phyloP scores from a whole-genome alignment of 371 early-diverging fungal species.

The Lichtheimia ramosa region DNA sequence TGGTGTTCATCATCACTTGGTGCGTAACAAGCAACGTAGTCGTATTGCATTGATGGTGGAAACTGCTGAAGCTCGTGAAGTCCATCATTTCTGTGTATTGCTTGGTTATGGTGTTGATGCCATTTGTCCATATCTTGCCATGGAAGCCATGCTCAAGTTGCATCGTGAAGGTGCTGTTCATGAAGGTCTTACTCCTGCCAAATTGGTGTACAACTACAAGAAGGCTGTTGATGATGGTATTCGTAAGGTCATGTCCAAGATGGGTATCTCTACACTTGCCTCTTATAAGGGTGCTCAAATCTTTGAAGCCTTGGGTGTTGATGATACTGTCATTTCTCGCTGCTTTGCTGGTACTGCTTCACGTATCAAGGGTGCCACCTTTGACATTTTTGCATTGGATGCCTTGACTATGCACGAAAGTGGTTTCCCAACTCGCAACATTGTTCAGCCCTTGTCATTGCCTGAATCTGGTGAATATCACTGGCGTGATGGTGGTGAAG shows the following conservation, averaged over 20 bases:
- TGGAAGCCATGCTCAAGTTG: constrained; percentile 87
- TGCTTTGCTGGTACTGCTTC: constrained; percentile 96
- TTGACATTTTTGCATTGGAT: constrained; percentile 87
- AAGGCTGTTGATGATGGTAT: constrained; percentile 92
- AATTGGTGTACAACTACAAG: constrained; percentile 78
- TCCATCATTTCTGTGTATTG: constrained; percentile 94
- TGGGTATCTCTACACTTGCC: constrained; percentile 98
- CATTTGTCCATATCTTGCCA: constrained; percentile 90
- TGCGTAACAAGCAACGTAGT: constrained; percentile 84
- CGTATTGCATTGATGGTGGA: constrained; percentile 89
- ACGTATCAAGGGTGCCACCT: constrained; percentile 90
- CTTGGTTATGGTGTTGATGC: constrained; percentile 98
- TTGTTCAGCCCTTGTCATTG: constrained; percentile 62
- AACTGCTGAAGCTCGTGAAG: constrained; percentile 95
- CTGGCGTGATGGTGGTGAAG: constrained; percentile 92
- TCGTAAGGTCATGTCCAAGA: constrained; percentile 97
- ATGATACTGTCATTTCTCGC: constrained; percentile 80
- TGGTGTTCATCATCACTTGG: constrained; percentile 92
- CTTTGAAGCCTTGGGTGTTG: constrained; percentile 95
- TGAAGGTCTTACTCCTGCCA: constrained; percentile 47
- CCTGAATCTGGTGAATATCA: constrained; percentile 95
- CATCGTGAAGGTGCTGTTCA: constrained; percentile 79
- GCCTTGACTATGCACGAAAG: constrained; percentile 84
- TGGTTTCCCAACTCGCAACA: constrained; percentile 79
- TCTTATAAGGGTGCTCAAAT: constrained; percentile 98